Conservation (phyloP, 805 yeast genomes). For the Dipodascopsis tothii region DNA sequence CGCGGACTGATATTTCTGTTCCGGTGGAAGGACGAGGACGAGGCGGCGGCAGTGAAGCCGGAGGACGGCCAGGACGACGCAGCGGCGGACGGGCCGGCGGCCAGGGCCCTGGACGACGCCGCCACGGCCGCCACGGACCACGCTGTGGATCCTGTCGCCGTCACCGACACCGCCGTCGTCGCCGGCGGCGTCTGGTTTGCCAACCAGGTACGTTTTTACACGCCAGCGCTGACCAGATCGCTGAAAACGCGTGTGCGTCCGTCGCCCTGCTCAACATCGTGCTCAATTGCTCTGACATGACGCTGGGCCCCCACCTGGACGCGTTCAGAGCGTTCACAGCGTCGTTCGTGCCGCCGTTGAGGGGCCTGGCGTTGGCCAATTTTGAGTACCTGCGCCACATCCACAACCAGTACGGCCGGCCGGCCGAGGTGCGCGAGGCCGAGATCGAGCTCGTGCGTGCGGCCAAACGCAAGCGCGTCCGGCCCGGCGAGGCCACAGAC, state of each 20-base stretch:
- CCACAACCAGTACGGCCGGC: slow-evolving; percentile 14
- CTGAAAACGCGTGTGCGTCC: slow-evolving; percentile 17
- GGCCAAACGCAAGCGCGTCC: slow-evolving; percentile 1
- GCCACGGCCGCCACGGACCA: too few relatives aligned
- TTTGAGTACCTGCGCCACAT: slow-evolving; percentile 9
- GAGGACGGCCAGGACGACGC: neutral
- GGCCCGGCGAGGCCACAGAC: slow-evolving; percentile 30
- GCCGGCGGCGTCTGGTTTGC: slow-evolving; percentile 16
- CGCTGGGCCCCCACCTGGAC: slow-evolving; percentile 5
- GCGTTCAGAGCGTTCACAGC: slow-evolving; percentile 9
- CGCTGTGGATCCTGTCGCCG: too few relatives aligned
- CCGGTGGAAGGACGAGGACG: slow-evolving; percentile 6
- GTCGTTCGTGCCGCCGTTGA: slow-evolving; percentile 7
- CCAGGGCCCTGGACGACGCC: too few relatives aligned
- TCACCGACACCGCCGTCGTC: neutral
- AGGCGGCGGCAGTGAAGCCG: too few relatives aligned
- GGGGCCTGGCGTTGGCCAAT: slow-evolving; percentile 16
- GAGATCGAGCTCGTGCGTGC: slow-evolving; percentile 1
- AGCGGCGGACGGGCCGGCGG: too few relatives aligned
- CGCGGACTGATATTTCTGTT: slow-evolving; percentile 16
- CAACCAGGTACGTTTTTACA: slow-evolving; percentile 6
- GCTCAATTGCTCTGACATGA: slow-evolving; percentile 3
- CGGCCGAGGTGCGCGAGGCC: slow-evolving; percentile 11
- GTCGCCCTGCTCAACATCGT: slow-evolving; percentile 15
- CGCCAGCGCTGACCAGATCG: neutral